Evolutionary conservation across 495 filamentous ascomycete species (phyloP).

Genomic region (Neurospora intermedia): DNA sequence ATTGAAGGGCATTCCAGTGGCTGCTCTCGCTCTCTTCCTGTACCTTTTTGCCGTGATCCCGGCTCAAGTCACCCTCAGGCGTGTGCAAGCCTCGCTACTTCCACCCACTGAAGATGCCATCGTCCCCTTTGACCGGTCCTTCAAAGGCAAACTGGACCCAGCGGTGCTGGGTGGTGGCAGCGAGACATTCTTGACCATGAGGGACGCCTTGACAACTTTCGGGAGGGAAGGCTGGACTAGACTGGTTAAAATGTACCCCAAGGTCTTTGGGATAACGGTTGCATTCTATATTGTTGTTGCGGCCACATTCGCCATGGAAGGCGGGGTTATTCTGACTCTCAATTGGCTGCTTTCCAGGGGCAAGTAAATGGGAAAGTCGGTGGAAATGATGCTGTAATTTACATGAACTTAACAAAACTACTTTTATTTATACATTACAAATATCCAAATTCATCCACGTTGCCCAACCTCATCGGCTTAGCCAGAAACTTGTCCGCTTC

Average conservation of each 20-base stretch:
- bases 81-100: slow-evolving; percentile 41
- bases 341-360: background rate
- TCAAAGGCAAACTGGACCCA: slow-evolving; percentile 38
- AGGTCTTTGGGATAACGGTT: slow-evolving; percentile 38
- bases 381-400: background rate
- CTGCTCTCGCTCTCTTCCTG: slow-evolving; percentile 15
- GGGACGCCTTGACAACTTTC: slow-evolving; percentile 64
- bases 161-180: slow-evolving; percentile 59
- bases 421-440: background rate
- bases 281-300: slow-evolving; percentile 37
- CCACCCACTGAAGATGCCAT: slow-evolving; percentile 38
- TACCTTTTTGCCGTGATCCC: slow-evolving; percentile 30
- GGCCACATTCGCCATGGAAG: slow-evolving; percentile 27
- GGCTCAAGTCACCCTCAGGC: slow-evolving; percentile 30
- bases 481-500: background rate
- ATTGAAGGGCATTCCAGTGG: slow-evolving; percentile 25
- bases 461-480: background rate
- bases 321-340: background rate
- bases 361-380: background rate
- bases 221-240: slow-evolving; percentile 52
- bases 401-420: background rate
- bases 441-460: background rate
- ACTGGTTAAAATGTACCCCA: slow-evolving; percentile 56
- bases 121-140: slow-evolving; percentile 42
- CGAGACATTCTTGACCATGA: slow-evolving; percentile 42